Evolutionary conservation across 306 rosid species (phyloP).

Genomic region (Quercus variabilis): DNA sequence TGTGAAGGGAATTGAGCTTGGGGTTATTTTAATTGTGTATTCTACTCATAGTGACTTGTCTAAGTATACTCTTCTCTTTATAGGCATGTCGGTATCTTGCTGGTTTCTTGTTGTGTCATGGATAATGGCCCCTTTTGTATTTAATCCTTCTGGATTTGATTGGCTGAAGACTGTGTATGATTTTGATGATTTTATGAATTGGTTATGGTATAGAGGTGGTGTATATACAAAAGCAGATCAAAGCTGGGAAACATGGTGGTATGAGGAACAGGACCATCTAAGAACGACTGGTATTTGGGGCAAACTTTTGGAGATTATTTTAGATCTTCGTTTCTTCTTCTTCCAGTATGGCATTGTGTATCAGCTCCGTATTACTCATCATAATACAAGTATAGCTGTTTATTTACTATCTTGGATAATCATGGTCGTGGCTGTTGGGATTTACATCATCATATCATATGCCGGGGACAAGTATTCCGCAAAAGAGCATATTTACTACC

Average conservation of each 20-base stretch:
- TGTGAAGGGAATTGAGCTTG: conserved; percentile 90
- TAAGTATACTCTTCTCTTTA: conserved; percentile 58
- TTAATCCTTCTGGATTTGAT: conserved; percentile 94
- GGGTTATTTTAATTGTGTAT: conserved; percentile 72
- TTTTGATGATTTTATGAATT: conserved; percentile 70
- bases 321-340: conserved; percentile 96
- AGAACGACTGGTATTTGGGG: conserved; percentile 96
- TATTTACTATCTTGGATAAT: conserved; percentile 85
- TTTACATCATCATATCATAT: conserved; percentile 59
- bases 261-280: conserved; percentile 88
- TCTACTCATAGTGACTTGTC: conserved; percentile 61
- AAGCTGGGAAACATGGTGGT: conserved; percentile 99
- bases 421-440: conserved; percentile 66
- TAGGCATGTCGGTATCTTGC: conserved; percentile 61
- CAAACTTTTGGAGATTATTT: conserved; percentile 82
- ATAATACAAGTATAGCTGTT: conserved; percentile 54
- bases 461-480: conserved; percentile 75
- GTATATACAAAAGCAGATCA: conserved; percentile 58
- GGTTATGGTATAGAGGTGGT: conserved; percentile 85
- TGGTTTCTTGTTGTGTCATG: conserved; percentile 96
- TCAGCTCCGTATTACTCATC: conserved; percentile 48
- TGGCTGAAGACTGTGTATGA: conserved; percentile 98
- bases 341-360: conserved; percentile 92
- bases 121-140: conserved; percentile 89
- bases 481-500: conserved; percentile 68